Evolutionary conservation across 345 rosid species (phyloP), one percentile per base, ranked within the genome.

Genomic region (Corchorus capsularis): DNA sequence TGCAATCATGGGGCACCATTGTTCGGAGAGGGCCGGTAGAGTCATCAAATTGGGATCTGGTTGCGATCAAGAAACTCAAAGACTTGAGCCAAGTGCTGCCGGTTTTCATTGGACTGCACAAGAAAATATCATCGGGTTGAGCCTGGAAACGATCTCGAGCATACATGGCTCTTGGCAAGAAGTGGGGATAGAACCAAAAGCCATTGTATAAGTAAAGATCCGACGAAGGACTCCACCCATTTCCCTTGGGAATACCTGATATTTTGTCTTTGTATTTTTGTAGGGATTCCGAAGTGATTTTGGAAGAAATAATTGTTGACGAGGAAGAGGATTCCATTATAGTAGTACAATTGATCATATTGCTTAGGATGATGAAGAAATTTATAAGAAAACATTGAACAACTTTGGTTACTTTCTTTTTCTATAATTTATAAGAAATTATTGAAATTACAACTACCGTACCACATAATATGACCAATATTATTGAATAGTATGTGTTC

Each of bases 71-170:
- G 17, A 78, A 72, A 4, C 72, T 64, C 9, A 78, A 54, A 60
- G 81, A 37, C 64, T 55, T 72, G 8, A 78, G 66, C 81, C 81
- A 78, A 13, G 73, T 59, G 19, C 69, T 34, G 34, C 81, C 77
- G 0, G 59, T 32, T 56, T 73, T 73, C 17, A 64, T 49, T 9
- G 72, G 2, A n/a, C 68, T 66, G 50, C 77, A 64, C 7, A 73
- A 6, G n/a, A 78, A 19, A 54, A 78, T 57, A 17, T 78, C 66
- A 0, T 2, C 6, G 4, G 80, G 43, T 63, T 52, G 69, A 49
- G 75, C 64, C 35, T 71, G 46, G 64, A 65, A 78, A 45, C 55
- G 35, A 7, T 66, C 19, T 64, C 35, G 76, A 54, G 60, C 72
- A 8, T 64, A 47, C 45, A 72, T 39, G 57, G 15, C 27, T 27